Evolutionary conservation across 192 early-diverging fungal species (phyloP), one percentile per base, ranked within the genome.

Genomic region (Funneliformis geosporum): DNA sequence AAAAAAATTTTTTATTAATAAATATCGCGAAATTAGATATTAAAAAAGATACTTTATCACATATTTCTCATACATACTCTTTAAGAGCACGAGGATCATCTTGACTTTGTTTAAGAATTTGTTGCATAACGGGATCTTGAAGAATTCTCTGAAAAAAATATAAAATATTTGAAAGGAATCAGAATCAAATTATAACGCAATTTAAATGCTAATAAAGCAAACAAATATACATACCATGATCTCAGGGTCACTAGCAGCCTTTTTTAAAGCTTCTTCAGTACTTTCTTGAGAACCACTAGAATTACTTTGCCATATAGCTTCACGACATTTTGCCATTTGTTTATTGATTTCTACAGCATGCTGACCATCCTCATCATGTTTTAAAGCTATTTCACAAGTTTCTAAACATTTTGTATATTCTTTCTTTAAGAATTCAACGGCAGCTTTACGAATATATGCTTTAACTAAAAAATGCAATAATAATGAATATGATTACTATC

Each of bases 101-200:
- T 85, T 98, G 96, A 95, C 98, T 98, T 85, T 98, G 96, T 85
- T 96, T 91, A 79, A 99, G 90, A 77, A 99, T 98, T 83, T 90
- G 90, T 82, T 95, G 93, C 98, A 99, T 99, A 78, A 95, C 91
- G 16, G 98, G 98, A 85, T 99, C 97, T 25, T 81, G 88, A 83
- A 99, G 86, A 78, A 98, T 91, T 75, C 87, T 86, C 80, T 93
- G 86, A 16, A 66, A 4, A 23, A 44, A 75, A 68, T 27, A 25
- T 12, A 38, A 25, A 33, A 25, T 73, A 3, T 12, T n/a, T 23
- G 74, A 14, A n/a, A n/a, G 14, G 33, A 10, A 76, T 62, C 21
- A 75, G 3, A 60, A 42, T 39, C 6, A 69, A 64, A 10, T 64
- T 9, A 79, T 73, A 7, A 7, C 11, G 11, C 42, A 67, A 55